A percentile compares a stretch with the other conserved stretches of the same genome.
phyloP scores from a whole-genome alignment of 768 basidiomycete species.

The Naganishia onofrii region DNA sequence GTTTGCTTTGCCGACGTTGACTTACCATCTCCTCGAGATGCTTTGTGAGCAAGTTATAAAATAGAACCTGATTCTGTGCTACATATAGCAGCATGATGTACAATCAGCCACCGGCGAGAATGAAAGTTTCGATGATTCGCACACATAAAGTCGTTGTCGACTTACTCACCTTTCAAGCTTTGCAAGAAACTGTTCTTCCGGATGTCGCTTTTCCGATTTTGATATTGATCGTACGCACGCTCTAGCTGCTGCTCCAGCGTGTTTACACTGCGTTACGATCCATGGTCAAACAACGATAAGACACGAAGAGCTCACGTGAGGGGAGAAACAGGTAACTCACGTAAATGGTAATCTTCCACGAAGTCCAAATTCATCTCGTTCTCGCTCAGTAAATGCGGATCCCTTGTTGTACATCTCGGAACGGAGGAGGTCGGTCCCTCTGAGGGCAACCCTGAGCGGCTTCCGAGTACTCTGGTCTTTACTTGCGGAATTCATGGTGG shows the following conservation, averaged over 20 bases:
- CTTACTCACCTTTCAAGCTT: slow-evolving; percentile 41
- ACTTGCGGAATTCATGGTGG: not conserved
- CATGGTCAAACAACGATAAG: no score
- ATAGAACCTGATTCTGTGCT: slow-evolving; percentile 62
- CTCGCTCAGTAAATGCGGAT: slow-evolving; percentile 67
- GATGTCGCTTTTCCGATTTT: slow-evolving; percentile 53
- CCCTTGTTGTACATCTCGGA: slow-evolving; percentile 65
- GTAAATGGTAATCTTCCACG: slow-evolving; percentile 52
- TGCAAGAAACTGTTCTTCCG: slow-evolving; percentile 68
- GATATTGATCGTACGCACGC: slow-evolving; percentile 67
- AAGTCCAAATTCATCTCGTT: slow-evolving; percentile 67
- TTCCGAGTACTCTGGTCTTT: not conserved
- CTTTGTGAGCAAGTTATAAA: slow-evolving; percentile 64
- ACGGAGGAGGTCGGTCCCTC: slow-evolving; percentile 64
- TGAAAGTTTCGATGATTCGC: no score
- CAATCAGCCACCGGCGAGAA: no score
- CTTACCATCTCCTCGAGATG: slow-evolving; percentile 62
- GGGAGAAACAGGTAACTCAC: not conserved
- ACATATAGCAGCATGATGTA: no score
- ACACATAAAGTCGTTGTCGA: not conserved
- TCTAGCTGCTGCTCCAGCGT: slow-evolving; percentile 72
- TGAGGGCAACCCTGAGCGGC: slow-evolving; percentile 52
- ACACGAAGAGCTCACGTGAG: no score
- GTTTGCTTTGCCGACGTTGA: not conserved
- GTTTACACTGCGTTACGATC: slow-evolving; percentile 61